Percentiles rank a stretch among this genome's conserved stretches.
Conservation (phyloP, 331 rosid genomes). For the Telfairia occidentalis region DNA sequence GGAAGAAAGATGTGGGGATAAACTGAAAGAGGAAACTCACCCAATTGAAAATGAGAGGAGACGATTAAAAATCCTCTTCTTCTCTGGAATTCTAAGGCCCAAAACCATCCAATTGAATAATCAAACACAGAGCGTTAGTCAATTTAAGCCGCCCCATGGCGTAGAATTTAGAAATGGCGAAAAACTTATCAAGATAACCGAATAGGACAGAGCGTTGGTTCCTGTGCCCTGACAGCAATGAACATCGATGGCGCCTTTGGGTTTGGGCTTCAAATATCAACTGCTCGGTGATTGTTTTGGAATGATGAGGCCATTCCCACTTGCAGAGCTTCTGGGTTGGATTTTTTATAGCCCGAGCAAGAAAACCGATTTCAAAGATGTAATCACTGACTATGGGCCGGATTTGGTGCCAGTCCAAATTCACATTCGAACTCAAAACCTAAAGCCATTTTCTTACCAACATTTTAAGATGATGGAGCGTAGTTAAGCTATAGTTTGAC, state of each 20-base stretch:
- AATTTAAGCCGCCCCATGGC: background rate
- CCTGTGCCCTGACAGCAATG: background rate
- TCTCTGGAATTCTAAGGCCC: background rate
- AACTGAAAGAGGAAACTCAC: background rate
- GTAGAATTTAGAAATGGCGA: background rate
- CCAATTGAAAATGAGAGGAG: no score
- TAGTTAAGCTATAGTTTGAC: no score
- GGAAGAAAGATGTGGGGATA: background rate
- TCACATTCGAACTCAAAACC: no score
- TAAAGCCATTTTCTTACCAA: no score
- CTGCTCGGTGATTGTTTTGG: background rate
- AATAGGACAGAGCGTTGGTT: background rate
- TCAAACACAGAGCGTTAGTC: background rate
- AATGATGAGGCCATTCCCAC: background rate
- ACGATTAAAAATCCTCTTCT: background rate
- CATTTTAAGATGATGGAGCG: no score
- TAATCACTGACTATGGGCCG: background rate
- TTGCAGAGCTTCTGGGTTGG: background rate
- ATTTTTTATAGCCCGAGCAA: background rate
- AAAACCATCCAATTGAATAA: background rate
- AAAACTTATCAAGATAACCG: background rate
- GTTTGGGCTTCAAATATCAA: background rate
- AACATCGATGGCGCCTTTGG: background rate
- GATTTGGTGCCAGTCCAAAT: no score
- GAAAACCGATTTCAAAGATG: background rate